Percentiles rank a stretch among this genome's conserved stretches.
Evolutionary conservation across 2,329 filamentous ascomycete species (phyloP).

Genomic region (Cadophora gregata): DNA sequence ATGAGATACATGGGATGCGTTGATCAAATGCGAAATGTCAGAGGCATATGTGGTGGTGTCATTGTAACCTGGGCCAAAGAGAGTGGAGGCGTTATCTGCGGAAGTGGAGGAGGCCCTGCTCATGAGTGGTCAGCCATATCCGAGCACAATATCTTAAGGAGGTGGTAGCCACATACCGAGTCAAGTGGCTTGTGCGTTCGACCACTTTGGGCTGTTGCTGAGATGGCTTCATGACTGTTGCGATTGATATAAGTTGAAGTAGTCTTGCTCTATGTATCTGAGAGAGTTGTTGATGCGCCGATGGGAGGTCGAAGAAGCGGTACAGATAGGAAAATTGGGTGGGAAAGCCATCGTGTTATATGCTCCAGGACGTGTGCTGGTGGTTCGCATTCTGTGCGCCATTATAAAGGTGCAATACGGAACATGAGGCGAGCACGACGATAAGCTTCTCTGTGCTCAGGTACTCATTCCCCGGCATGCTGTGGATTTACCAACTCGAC

Average conservation of each 20-base stretch:
- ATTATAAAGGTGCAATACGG: conserved; percentile 9
- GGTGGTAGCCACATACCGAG: conserved; percentile 1
- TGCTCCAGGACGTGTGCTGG: neutral
- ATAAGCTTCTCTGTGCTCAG: conserved; percentile 1
- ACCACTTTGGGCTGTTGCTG: neutral
- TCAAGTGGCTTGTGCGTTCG: neutral
- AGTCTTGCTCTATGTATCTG: neutral
- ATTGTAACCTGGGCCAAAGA: neutral
- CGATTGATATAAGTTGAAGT: neutral
- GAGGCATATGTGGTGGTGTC: neutral
- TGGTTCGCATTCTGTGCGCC: neutral
- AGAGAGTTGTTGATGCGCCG: neutral
- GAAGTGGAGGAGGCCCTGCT: neutral
- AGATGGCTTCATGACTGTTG: neutral
- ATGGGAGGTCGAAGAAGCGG: neutral
- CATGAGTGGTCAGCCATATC: neutral
- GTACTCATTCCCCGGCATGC: neutral
- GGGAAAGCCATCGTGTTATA: neutral
- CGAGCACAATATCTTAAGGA: neutral
- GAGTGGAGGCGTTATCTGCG: neutral
- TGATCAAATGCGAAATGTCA: conserved; percentile 3
- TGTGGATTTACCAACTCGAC: neutral
- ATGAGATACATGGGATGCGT: neutral
- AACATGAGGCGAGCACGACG: conserved; percentile 2
- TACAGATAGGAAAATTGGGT: neutral